Conservation (phyloP, 2,329 filamentous ascomycete genomes). For the Xylariaceae sp. region DNA sequence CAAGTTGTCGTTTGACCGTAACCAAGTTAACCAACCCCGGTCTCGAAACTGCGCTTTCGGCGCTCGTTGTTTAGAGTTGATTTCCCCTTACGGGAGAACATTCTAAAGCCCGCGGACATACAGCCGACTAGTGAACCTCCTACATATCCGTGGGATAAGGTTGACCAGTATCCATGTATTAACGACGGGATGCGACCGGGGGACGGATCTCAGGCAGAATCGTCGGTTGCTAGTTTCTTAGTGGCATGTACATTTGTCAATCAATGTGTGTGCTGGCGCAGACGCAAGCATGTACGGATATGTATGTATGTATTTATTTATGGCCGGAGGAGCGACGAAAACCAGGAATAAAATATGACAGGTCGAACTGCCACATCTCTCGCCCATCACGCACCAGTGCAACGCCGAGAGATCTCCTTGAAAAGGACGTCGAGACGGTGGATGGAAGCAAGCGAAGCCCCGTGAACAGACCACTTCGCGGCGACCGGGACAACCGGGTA, state of each 20-base stretch:
- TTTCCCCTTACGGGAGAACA: not conserved
- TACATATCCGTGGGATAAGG: not conserved
- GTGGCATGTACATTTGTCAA: not conserved
- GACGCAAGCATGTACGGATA: not conserved
- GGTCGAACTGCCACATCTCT: not conserved
- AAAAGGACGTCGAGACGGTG: not conserved
- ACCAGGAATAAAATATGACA: not conserved
- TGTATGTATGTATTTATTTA: not conserved
- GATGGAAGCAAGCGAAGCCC: no score
- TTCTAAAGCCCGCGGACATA: not conserved
- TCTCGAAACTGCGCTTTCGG: not conserved
- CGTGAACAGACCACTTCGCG: no score
- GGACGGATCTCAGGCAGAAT: not conserved
- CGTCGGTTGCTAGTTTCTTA: no score
- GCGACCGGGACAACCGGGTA: no score
- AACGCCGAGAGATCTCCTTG: not conserved
- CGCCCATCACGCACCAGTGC: not conserved
- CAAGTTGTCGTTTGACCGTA: not conserved
- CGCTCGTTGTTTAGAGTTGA: not conserved
- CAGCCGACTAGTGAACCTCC: not conserved
- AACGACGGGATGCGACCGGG: not conserved
- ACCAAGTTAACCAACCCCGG: no score
- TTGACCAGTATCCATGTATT: not conserved
- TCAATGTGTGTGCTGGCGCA: not conserved
- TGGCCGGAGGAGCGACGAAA: not conserved